Conservation (phyloP, 345 rosid species). For the Triadica sebifera region DNA sequence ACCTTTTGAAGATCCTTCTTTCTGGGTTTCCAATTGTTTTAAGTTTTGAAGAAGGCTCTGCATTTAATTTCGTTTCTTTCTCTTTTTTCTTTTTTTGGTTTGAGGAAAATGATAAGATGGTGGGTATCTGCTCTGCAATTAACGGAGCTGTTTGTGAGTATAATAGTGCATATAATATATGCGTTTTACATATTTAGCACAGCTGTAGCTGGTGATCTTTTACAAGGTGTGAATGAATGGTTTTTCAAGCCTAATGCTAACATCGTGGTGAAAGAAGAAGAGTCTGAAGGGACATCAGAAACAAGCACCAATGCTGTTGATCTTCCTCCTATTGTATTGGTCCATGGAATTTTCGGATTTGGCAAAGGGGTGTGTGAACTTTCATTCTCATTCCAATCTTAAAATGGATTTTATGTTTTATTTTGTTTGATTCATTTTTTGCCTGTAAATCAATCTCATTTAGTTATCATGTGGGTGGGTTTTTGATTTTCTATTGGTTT, state of each 20-base stretch:
- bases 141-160: constrained; percentile 75
- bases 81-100: background rate
- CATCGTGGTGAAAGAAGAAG: constrained; percentile 39
- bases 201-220: constrained; percentile 87
- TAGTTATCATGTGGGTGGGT: constrained; percentile 2
- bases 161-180: constrained; percentile 65
- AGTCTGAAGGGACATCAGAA: constrained; percentile 1
- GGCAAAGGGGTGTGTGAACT: constrained; percentile 75
- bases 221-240: constrained; percentile 48
- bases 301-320: constrained; percentile 27
- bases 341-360: constrained; percentile 98
- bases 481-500: constrained; percentile 20
- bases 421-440: background rate
- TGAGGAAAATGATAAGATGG: constrained; percentile 55
- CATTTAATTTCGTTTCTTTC: background rate
- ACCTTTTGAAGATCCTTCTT: constrained; percentile 20
- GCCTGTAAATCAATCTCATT: background rate
- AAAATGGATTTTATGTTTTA: background rate
- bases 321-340: constrained; percentile 85
- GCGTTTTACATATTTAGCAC: constrained; percentile 85
- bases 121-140: constrained; percentile 62
- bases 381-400: background rate
- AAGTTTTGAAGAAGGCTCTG: constrained; percentile 32
- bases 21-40: background rate
- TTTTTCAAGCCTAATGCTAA: constrained; percentile 49